phyloP scores from a whole-genome alignment of 1,139 yeast genomes.

The Magnusiomyces paraingens region DNA sequence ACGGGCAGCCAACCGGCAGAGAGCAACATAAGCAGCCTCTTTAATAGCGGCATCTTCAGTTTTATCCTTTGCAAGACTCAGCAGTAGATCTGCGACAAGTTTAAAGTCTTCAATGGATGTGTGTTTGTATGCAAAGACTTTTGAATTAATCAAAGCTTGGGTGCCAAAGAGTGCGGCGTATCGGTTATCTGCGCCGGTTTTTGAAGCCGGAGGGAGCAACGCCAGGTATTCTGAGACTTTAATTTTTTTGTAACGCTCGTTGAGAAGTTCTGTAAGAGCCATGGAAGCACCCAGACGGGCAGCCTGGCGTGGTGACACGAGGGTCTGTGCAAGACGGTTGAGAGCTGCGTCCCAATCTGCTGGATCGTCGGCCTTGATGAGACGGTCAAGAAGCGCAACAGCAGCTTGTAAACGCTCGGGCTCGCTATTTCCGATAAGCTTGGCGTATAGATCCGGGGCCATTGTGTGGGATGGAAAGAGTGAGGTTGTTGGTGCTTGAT shows the following conservation, averaged over 20 bases:
- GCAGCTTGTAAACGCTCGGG: constrained; percentile 72
- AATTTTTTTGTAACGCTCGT: constrained; percentile 37
- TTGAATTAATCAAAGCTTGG: constrained; percentile 59
- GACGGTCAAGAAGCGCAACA: constrained; percentile 53
- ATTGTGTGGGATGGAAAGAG: neutral
- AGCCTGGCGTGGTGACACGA: constrained; percentile 73
- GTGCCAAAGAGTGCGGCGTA: constrained; percentile 58
- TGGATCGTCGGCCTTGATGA: constrained; percentile 38
- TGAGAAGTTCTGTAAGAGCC: constrained; percentile 71
- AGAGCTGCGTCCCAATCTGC: constrained; percentile 80
- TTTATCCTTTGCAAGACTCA: constrained; percentile 57
- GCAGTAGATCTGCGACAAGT: constrained; percentile 41
- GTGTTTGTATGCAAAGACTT: constrained; percentile 39
- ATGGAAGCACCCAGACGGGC: constrained; percentile 86
- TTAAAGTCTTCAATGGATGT: constrained; percentile 30
- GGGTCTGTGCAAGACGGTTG: constrained; percentile 69
- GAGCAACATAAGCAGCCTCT: no score
- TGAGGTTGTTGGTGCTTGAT: neutral
- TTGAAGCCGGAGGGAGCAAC: neutral
- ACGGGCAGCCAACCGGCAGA: constrained; percentile 45
- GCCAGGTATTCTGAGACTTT: constrained; percentile 40
- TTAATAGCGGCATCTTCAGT: no score
- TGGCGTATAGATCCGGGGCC: constrained; percentile 59
- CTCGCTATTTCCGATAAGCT: constrained; percentile 70
- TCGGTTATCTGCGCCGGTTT: neutral